Conservation (phyloP, 768 basidiomycete species). For the Tylopilus plumbeoviolaceoides region DNA sequence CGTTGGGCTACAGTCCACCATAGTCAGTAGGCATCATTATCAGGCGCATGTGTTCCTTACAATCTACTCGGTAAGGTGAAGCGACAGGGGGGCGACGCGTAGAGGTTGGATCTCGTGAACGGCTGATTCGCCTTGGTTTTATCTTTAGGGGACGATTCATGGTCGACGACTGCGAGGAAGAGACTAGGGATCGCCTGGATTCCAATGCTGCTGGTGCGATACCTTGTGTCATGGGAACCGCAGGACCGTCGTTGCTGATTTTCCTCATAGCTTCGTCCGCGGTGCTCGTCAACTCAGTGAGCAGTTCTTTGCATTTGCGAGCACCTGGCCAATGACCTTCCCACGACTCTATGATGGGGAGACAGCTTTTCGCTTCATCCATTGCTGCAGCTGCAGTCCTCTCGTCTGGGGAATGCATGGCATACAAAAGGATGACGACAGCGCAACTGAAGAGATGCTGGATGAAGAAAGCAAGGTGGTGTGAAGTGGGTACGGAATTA, state of each 20-base stretch:
- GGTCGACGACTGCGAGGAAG: constrained; percentile 39
- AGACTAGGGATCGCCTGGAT: constrained; percentile 52
- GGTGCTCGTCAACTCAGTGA: constrained; percentile 64
- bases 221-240: constrained; percentile 24
- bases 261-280: constrained; percentile 61
- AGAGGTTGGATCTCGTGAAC: constrained; percentile 54
- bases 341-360: constrained; percentile 71
- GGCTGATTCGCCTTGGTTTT: constrained; percentile 49
- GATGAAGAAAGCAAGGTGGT: constrained; percentile 85
- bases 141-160: constrained; percentile 49
- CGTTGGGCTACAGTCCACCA: constrained; percentile 45
- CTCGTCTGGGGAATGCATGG: constrained; percentile 76
- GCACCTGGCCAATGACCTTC: constrained; percentile 88
- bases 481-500: constrained; percentile 78
- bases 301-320: constrained; percentile 79
- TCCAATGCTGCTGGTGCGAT: constrained; percentile 39
- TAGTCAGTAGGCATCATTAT: constrained; percentile 12
- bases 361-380: constrained; percentile 75
- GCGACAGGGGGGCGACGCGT: constrained; percentile 54
- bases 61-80: constrained; percentile 63
- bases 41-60: constrained; percentile 36
- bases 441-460: constrained; percentile 88
- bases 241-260: constrained; percentile 15
- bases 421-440: constrained; percentile 78
- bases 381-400: constrained; percentile 66